Base-by-base conservation (phyloP, 169 alveolate genomes). In the Cryptosporidium viatorum region DNA sequence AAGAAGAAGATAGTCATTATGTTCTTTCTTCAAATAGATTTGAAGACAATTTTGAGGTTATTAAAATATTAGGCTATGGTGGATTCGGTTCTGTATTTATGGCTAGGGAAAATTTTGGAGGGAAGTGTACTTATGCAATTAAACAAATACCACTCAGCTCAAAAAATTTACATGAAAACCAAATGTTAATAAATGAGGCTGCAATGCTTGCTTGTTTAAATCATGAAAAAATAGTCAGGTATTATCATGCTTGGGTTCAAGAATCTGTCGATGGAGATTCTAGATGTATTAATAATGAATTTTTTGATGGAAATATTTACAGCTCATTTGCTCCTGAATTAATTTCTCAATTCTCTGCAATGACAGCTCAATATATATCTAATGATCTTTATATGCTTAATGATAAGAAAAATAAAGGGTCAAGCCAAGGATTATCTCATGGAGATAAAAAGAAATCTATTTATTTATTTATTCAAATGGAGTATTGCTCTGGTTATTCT, bases 201-300 rank as follows among this genome's bases (percentile, higher is more conserved):
- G 95, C 95, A 18, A 93, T 94, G 92, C 92, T 94, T 67, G 96
- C 97, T 8, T 93, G 96, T 52, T 71, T 94, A 48, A 95, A 94
- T 59, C 96, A 94, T 75, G 93, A 93, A 74, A 93, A 94, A 69
- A 94, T 94, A 39, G 97, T 94, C 37, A 91, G 96, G 41, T 94
- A 94, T 74, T 94, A 94, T 70, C 96, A 94, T 84, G 97, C 97
- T 45, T 94, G 97, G 97, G 91, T 92, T 35, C 96, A 94, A 84
- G 93, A 93, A 35, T 91, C 95, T 18, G 85, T 85, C 23, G 96
- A 93, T 43, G 86, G 70, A 4, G 33, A 33, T 1, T 31, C 68
- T 5, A 73, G 37, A 23, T 73, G 51, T 26, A 73, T 73, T 39
- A 73, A 73, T 52, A 73, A 73, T 35, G 86, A 73, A 3, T 50